Base-by-base conservation (phyloP, 352 stramenopile species). In the Aphanomyces stellatus region DNA sequence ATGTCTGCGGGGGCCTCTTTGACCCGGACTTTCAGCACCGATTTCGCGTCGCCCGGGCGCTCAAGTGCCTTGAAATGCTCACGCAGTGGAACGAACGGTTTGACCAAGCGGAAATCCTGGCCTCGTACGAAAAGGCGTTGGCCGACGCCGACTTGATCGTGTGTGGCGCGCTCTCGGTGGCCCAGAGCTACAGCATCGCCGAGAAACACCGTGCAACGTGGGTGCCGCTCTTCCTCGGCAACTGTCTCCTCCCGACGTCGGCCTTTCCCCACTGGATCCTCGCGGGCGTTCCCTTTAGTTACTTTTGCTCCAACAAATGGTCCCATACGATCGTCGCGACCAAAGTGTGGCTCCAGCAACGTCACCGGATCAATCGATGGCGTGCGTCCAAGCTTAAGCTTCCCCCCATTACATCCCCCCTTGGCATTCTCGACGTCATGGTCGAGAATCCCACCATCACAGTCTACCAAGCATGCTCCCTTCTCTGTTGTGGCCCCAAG, bases 401-500 rank as follows among this genome's bases (percentile, higher is more conserved):
- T 7, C n/a, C 55, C 22, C 55, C 55, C 35, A 63, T 63, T 22
- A 31, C 22, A 34, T 27, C 55, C 34, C 55, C 55, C 28, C 25
- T 63, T 13, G 55, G 55, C 13, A 22, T 51, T 28, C 19, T 63
- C 2, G 1, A 51, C 55, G 7, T 53, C 25, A 34, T 63, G 7
- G 13, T 53, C n/a, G 22, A 17, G 13, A 53, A 63, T 53, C n/a
- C 56, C 35, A 63, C 17, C 41, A 63, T 63, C n/a, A 48, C 55
- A 8, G 30, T 63, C 22, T 51, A 33, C 25, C 17, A 53, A 33
- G 55, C 35, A 7, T 22, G 30, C 34, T 63, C 55, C 5, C n/a
- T 3, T 15, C 30, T 63, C 13, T 22, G 56, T 10, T 63, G 55
- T 53, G 55, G 55, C 41, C 55, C 55, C 13, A 35, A 31, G 1